Conservation (phyloP, 768 basidiomycete species). For the Phylloporus scabripes region DNA sequence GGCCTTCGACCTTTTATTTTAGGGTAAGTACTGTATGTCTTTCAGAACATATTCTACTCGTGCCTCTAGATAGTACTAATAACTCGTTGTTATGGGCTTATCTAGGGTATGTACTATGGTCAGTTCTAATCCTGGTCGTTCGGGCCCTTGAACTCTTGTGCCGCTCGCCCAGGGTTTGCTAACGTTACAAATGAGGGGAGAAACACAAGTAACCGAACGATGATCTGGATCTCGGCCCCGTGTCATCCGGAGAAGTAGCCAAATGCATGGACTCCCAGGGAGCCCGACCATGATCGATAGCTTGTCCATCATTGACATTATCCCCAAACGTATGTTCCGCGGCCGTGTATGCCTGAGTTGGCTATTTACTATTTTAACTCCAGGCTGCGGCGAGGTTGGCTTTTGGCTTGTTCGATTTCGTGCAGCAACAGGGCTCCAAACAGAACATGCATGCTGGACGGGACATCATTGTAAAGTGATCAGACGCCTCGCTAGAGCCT, state of each 20-base stretch:
- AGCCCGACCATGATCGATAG: neutral
- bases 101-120: neutral
- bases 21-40: neutral
- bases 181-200: neutral
- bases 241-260: neutral
- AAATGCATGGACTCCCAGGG: neutral
- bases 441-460: neutral
- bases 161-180: neutral
- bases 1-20: neutral
- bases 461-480: neutral
- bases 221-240: conserved; percentile 3
- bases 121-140: neutral
- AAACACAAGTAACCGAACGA: neutral
- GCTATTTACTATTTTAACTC: neutral
- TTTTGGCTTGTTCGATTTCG: neutral
- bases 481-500: too few species aligned
- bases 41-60: neutral
- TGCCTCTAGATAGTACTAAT: neutral
- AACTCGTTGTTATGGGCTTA: neutral
- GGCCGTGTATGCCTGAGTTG: neutral
- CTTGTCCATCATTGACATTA: neutral
- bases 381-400: neutral
- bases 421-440: neutral
- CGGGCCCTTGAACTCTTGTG: neutral
- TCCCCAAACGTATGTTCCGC: neutral